A percentile compares a stretch with the other conserved stretches of the same genome.
phyloP scores from a whole-genome alignment of 1,284 basidiomycete species.

The Mycena sp. region DNA sequence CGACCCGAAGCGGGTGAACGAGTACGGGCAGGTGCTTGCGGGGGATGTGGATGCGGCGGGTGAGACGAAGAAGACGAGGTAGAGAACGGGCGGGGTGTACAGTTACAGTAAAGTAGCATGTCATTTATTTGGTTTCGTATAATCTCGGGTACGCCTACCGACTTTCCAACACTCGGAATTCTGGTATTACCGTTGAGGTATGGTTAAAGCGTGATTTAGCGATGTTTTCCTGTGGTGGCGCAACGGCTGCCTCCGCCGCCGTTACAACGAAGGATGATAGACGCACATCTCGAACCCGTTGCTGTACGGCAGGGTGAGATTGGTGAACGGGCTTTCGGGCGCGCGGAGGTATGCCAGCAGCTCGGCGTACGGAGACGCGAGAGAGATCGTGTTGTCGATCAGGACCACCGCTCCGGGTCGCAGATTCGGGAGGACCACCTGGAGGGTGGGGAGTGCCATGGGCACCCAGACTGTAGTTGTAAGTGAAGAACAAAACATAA shows the following conservation, averaged over 20 bases:
- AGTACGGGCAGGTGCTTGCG: slow-evolving; percentile 88
- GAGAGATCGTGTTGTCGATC: neutral
- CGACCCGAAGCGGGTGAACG: slow-evolving; percentile 94
- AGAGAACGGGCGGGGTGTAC: slow-evolving; percentile 28
- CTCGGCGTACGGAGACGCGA: neutral
- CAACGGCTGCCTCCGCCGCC: too few relatives aligned
- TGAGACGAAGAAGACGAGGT: slow-evolving; percentile 65
- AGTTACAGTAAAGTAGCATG: too few relatives aligned
- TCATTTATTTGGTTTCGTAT: too few relatives aligned
- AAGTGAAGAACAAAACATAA: neutral
- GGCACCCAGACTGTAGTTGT: slow-evolving; percentile 9
- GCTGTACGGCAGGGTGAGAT: neutral
- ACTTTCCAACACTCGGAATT: too few relatives aligned
- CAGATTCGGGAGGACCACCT: slow-evolving; percentile 3
- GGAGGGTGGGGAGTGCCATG: slow-evolving; percentile 8
- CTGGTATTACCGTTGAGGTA: too few relatives aligned
- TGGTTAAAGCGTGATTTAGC: too few relatives aligned
- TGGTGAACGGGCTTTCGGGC: neutral
- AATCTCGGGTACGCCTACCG: too few relatives aligned
- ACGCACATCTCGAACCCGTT: too few relatives aligned
- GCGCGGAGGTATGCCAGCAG: neutral
- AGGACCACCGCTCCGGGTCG: slow-evolving; percentile 1
- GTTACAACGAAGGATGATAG: too few relatives aligned
- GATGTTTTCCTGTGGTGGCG: too few relatives aligned
- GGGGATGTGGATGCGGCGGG: slow-evolving; percentile 55